Conservation (phyloP, 768 basidiomycete genomes). For the Lactifluus volemus region DNA sequence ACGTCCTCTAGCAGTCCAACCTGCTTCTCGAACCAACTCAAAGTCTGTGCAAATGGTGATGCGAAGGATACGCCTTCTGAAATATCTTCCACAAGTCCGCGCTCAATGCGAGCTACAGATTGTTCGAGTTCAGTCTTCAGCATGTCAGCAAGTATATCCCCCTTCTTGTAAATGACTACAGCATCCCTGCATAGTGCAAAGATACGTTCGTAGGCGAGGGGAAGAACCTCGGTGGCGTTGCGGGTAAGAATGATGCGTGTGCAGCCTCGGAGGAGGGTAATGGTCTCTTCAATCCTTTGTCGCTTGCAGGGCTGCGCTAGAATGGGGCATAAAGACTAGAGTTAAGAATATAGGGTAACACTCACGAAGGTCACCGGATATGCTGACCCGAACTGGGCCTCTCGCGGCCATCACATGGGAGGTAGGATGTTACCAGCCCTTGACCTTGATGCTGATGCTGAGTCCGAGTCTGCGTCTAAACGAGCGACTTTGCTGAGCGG, state of each 20-base stretch:
- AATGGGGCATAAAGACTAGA: not conserved
- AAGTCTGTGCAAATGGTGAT: constrained; percentile 41
- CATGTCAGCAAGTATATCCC: constrained; percentile 48
- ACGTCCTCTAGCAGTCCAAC: constrained; percentile 35
- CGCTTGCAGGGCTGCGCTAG: constrained; percentile 17
- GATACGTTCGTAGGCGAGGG: constrained; percentile 47
- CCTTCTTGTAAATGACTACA: constrained; percentile 44
- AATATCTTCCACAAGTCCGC: constrained; percentile 28
- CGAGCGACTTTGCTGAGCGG: constrained; percentile 63
- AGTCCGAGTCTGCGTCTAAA: constrained; percentile 57
- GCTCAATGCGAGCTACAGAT: constrained; percentile 36
- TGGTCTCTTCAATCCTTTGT: constrained; percentile 19
- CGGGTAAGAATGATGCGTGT: constrained; percentile 31
- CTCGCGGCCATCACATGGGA: constrained; percentile 17
- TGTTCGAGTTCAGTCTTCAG: constrained; percentile 54
- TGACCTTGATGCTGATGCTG: constrained; percentile 53
- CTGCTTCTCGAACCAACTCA: constrained; percentile 55
- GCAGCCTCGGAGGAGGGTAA: constrained; percentile 29
- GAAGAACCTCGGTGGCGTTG: constrained; percentile 28
- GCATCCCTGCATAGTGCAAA: constrained; percentile 48
- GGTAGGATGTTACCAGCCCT: constrained; percentile 21
- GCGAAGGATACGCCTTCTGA: constrained; percentile 45
- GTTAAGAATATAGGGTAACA: not conserved
- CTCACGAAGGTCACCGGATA: constrained; percentile 35
- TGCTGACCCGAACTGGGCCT: constrained; percentile 39